Evolutionary conservation across 2,329 filamentous ascomycete species (phyloP), one percentile per base, ranked within the genome.

Genomic region (Diaporthe australafricana): DNA sequence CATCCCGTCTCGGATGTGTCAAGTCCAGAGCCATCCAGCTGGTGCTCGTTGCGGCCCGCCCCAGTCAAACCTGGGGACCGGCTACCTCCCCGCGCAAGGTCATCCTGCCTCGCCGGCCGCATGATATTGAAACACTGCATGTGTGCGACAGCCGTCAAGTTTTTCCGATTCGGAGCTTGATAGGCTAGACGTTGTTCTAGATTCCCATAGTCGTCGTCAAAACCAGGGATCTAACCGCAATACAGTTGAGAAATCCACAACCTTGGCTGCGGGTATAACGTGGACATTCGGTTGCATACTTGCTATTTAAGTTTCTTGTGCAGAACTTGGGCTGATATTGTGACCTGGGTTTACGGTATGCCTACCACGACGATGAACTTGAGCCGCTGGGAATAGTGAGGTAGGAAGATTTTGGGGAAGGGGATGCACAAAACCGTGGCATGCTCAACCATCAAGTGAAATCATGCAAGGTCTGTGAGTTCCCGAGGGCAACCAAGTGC

Each of bases 161-260:
- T 65, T 55, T 47, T 42, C 16, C 11, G 20, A 5, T 27, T 35
- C 22, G 20, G 16, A 27, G 30, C 16, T 53, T 42, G 16, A 38
- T 48, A 55, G 57, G 57, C 35, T n/a, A 12, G 27, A 66, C 32
- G 12, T 48, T 38, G 47, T 55, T 65, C 47, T 66, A 66, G 68
- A 42, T 70, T 63, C 53, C 48, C 55, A 27, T 69, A 3, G 45
- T 3, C 7, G n/a, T 47, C 30, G n/a, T 20, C 9, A 25, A 57
- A 25, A 57, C n/a, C n/a, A 22, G 27, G 30, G 66, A 48, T 60
- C 50, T 57, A 57, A 35, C 38, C 66, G 52, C 27, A 2, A 22
- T 22, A 50, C 48, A 9, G 45, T 65, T 65, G 16, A 48, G 45
- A 14, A n/a, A 32, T n/a, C 30, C 30, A 20, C 8, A 7, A 50